These are phyloP conservation scores for Mallotus japonicus DNA, from an alignment of 441 rosid genomes.

Conservation along the genomic window DNA sequence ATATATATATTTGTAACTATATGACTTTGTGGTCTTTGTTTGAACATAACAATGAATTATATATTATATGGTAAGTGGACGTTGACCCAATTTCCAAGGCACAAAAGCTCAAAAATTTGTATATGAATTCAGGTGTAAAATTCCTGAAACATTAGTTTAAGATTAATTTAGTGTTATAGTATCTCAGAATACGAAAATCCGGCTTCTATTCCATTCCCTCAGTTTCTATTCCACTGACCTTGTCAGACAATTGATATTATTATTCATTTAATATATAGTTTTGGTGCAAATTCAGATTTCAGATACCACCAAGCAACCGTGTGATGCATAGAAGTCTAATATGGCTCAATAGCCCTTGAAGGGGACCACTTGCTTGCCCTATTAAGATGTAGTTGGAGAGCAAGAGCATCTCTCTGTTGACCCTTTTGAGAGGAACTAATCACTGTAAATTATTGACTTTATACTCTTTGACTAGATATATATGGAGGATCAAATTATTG, in stretches of 20 bases:
- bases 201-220: conserved; percentile 91
- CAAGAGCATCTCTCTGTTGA: conserved; percentile 17
- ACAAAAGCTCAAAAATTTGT: conserved; percentile 35
- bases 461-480: neutral
- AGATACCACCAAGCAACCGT: conserved; percentile 9
- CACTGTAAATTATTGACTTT: conserved; percentile 12
- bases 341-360: neutral
- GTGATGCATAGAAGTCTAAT: conserved; percentile 11
- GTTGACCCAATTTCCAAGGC: conserved; percentile 51
- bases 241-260: conserved; percentile 46
- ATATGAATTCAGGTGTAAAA: conserved; percentile 6
- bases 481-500: too few species aligned
- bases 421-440: conserved; percentile 13
- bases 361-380: conserved; percentile 24
- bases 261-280: neutral
- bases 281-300: neutral
- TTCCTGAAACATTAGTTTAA: conserved; percentile 32
- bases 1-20: neutral
- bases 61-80: conserved; percentile 40
- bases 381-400: neutral
- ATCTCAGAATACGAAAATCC: conserved; percentile 50
- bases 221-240: conserved; percentile 86
- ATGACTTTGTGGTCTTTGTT: conserved; percentile 28
- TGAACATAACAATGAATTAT: conserved; percentile 28
- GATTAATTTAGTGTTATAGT: conserved; percentile 31